Percentiles rank a stretch among this genome's conserved stretches.
Conservation (phyloP, 2,329 filamentous ascomycete species). For the Dactylella cylindrospora region DNA sequence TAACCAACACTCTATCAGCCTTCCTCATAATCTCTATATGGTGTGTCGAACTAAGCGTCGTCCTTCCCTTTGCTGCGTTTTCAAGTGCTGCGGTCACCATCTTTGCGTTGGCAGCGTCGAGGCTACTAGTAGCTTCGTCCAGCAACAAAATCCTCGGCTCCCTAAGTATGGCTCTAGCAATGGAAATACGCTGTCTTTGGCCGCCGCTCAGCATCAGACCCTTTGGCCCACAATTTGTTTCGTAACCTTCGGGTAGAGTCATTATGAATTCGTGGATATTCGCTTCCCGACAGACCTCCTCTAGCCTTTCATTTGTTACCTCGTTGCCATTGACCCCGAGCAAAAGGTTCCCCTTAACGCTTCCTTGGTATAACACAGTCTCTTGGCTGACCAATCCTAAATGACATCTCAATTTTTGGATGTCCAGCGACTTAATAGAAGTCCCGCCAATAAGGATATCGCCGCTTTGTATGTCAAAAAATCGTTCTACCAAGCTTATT, state of each 20-base stretch:
- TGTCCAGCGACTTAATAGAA: constrained; percentile 54
- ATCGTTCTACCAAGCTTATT: constrained; percentile 59
- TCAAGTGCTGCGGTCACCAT: constrained; percentile 55
- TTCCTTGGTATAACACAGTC: constrained; percentile 56
- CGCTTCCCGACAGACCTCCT: constrained; percentile 61
- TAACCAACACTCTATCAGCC: constrained; percentile 52
- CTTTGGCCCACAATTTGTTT: constrained; percentile 66
- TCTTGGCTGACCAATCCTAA: constrained; percentile 56
- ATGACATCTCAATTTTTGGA: constrained; percentile 52
- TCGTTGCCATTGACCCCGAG: constrained; percentile 55
- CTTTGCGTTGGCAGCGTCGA: too few relatives aligned
- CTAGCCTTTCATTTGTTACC: constrained; percentile 58
- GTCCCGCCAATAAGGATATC: constrained; percentile 61
- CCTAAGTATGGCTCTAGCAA: constrained; percentile 24
- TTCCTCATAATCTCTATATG: constrained; percentile 46
- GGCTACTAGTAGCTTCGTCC: constrained; percentile 27
- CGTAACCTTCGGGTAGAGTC: constrained; percentile 66
- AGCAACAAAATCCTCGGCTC: constrained; percentile 13
- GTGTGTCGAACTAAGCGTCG: constrained; percentile 56
- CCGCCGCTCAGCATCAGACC: constrained; percentile 67
- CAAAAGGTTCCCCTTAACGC: constrained; percentile 46
- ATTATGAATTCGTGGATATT: constrained; percentile 70
- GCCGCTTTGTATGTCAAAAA: constrained; percentile 61
- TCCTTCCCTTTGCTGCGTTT: constrained; percentile 52
- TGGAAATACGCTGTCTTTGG: constrained; percentile 60